These are phyloP conservation scores for Fusarium sp. DNA, from an alignment of 2,329 filamentous ascomycete genomes.

Conservation along the genomic window DNA sequence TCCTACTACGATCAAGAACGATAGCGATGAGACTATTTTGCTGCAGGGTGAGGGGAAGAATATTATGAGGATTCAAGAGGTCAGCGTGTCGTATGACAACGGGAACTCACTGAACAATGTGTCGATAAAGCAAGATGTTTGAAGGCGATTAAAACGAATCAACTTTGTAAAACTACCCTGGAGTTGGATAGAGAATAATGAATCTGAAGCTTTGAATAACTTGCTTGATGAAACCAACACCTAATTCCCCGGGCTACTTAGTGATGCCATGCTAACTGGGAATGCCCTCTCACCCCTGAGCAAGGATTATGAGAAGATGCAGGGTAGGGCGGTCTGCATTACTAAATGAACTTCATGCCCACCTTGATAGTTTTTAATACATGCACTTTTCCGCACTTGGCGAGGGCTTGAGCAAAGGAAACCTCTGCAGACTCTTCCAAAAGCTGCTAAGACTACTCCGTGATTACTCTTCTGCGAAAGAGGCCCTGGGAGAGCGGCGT, in stretches of 20 bases:
- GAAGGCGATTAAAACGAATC: neutral
- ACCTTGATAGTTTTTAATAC: too few relatives aligned
- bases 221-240: neutral
- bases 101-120: neutral
- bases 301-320: neutral
- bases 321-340: neutral
- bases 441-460: too few relatives aligned
- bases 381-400: too few relatives aligned
- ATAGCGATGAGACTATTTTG: constrained; percentile 30
- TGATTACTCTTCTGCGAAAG: too few relatives aligned
- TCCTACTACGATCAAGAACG: constrained; percentile 15
- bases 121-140: neutral
- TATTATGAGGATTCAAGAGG: constrained; percentile 26
- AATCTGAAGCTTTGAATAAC: neutral
- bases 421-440: too few relatives aligned
- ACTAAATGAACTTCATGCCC: neutral
- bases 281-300: neutral
- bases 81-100: constrained; percentile 21
- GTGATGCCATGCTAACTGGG: neutral
- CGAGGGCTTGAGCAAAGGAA: too few relatives aligned
- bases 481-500: too few relatives aligned
- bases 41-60: constrained; percentile 14
- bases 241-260: neutral
- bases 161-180: neutral
- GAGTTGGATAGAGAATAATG: neutral